Conservation (phyloP, 23 red algal genomes). For the Chondrus crispus region DNA sequence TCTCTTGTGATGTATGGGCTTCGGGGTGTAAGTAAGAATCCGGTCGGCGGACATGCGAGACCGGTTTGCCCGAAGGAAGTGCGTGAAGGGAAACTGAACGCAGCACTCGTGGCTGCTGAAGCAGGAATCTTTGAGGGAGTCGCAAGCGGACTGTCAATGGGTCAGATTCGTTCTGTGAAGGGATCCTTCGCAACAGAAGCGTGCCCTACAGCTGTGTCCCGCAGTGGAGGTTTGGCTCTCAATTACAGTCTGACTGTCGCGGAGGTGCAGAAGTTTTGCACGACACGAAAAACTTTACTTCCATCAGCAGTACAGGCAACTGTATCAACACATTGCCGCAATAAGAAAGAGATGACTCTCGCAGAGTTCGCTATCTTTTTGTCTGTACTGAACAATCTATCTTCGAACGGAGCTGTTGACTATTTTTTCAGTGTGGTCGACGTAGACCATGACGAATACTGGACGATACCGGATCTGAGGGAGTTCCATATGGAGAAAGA, state of each 20-base stretch:
- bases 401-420: constrained; percentile 53
- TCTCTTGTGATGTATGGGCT: constrained; percentile 38
- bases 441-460: constrained; percentile 80
- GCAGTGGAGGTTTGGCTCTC: constrained; percentile 8
- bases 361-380: constrained; percentile 71
- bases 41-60: constrained; percentile 40
- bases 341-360: constrained; percentile 45
- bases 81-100: constrained; percentile 54
- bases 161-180: constrained; percentile 50
- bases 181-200: constrained; percentile 60
- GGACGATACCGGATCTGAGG: constrained; percentile 71
- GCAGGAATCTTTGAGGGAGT: constrained; percentile 68
- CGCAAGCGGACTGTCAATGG: constrained; percentile 41
- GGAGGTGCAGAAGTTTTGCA: constrained; percentile 60
- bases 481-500: constrained; percentile 88
- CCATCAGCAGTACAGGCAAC: constrained; percentile 31
- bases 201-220: not conserved
- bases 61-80: constrained; percentile 53
- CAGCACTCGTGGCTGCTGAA: constrained; percentile 53
- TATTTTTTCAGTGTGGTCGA: constrained; percentile 82
- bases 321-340: constrained; percentile 29
- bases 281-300: constrained; percentile 37
- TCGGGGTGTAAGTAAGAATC: constrained; percentile 21
- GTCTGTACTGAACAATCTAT: constrained; percentile 52
- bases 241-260: constrained; percentile 25